A percentile compares a stretch with the other conserved stretches of the same genome.
Conservation (phyloP, 2,329 filamentous ascomycete species). For the Cladophialophora yegresii region DNA sequence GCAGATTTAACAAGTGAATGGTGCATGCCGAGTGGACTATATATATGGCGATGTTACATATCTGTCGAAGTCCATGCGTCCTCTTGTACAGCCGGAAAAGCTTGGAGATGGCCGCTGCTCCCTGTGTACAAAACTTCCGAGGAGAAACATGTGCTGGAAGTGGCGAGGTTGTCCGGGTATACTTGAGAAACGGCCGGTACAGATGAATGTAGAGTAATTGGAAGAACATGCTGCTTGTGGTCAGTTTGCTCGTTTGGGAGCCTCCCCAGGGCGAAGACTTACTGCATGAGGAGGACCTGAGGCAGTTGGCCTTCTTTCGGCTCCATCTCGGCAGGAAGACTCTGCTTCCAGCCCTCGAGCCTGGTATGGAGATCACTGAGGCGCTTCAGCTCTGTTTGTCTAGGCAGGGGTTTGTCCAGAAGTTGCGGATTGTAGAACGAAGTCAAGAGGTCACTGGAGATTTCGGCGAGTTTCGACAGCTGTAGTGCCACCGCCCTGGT, state of each 20-base stretch:
- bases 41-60: slow-evolving; percentile 95
- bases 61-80: slow-evolving; percentile 84
- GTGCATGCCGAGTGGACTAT: slow-evolving; percentile 93
- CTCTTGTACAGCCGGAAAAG: slow-evolving; percentile 93
- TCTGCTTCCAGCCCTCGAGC: slow-evolving; percentile 83
- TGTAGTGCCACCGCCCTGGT: slow-evolving; percentile 81
- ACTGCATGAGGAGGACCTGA: slow-evolving; percentile 83
- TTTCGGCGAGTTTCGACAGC: slow-evolving; percentile 81
- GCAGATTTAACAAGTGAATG: slow-evolving; percentile 88
- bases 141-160: slow-evolving; percentile 86
- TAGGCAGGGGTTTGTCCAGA: slow-evolving; percentile 65
- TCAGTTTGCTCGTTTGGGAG: slow-evolving; percentile 3
- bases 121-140: slow-evolving; percentile 84
- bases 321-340: slow-evolving; percentile 82
- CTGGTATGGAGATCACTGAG: slow-evolving; percentile 87
- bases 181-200: slow-evolving; percentile 92
- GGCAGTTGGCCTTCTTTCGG: slow-evolving; percentile 86
- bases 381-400: slow-evolving; percentile 84
- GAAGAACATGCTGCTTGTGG: slow-evolving; percentile 82
- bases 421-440: slow-evolving; percentile 85
- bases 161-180: slow-evolving; percentile 76
- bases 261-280: slow-evolving; percentile 50
- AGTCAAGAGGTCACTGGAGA: slow-evolving; percentile 83
- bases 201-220: slow-evolving; percentile 94
- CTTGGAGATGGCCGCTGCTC: slow-evolving; percentile 86